phyloP scores from a whole-genome alignment of 2,329 filamentous ascomycete species.

The Cryoendolithus antarcticus region DNA sequence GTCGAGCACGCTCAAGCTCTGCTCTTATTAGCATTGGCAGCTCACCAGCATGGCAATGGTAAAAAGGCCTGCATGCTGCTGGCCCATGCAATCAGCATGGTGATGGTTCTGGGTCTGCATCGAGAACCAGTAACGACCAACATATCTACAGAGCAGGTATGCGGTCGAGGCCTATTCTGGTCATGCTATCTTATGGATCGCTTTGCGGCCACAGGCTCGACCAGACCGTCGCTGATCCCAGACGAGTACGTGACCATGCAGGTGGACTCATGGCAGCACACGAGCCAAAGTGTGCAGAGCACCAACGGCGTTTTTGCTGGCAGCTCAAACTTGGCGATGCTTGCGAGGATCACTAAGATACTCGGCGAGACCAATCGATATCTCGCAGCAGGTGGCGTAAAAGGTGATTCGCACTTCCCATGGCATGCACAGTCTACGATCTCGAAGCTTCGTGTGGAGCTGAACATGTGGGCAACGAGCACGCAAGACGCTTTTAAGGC shows the following conservation, averaged over 20 bases:
- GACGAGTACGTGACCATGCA: slow-evolving; percentile 66
- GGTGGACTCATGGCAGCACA: slow-evolving; percentile 44
- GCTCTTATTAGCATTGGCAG: slow-evolving; percentile 62
- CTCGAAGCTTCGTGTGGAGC: slow-evolving; percentile 72
- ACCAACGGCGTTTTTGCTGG: slow-evolving; percentile 40
- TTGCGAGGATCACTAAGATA: slow-evolving; percentile 74
- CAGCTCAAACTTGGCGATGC: slow-evolving; percentile 65
- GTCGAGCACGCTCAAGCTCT: slow-evolving; percentile 67
- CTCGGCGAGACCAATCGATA: slow-evolving; percentile 75
- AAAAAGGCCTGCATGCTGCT: slow-evolving; percentile 82
- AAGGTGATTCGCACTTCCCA: slow-evolving; percentile 80
- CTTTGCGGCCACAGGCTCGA: slow-evolving; percentile 69
- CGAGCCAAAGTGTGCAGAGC: too few relatives aligned
- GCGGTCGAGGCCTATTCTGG: slow-evolving; percentile 64
- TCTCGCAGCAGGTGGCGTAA: slow-evolving; percentile 71
- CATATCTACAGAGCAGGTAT: slow-evolving; percentile 16
- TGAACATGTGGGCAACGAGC: slow-evolving; percentile 74
- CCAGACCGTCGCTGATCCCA: slow-evolving; percentile 64
- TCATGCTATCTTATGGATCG: slow-evolving; percentile 76
- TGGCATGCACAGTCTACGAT: slow-evolving; percentile 80
- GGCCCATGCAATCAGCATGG: slow-evolving; percentile 70
- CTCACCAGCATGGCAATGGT: slow-evolving; percentile 63
- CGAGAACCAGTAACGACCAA: slow-evolving; percentile 53
- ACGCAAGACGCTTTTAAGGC: slow-evolving; percentile 69
- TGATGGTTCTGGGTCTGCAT: slow-evolving; percentile 68